Percentiles rank a stretch among this genome's conserved stretches.
Evolutionary conservation across 2,329 filamentous ascomycete species (phyloP).

Genomic region (Fusarium abutilonis): DNA sequence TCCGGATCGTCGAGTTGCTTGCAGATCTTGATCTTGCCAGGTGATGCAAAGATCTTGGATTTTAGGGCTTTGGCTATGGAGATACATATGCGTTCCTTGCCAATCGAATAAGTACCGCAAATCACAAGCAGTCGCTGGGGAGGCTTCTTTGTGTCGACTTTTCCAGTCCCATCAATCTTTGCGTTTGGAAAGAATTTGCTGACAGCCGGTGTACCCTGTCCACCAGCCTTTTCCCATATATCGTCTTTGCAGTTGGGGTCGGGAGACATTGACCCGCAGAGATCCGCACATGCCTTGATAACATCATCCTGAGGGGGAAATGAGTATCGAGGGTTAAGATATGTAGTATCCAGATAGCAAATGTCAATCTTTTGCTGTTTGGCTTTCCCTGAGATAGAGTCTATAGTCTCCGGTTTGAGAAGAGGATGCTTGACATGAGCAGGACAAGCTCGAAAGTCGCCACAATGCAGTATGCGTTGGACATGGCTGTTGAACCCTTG

Average conservation of each 20-base stretch:
- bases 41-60: conserved; percentile 88
- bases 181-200: conserved; percentile 63
- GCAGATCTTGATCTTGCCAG: conserved; percentile 85
- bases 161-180: conserved; percentile 45
- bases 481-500: conserved; percentile 67
- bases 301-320: conserved; percentile 92
- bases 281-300: conserved; percentile 84
- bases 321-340: conserved; percentile 93
- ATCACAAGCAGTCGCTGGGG: conserved; percentile 81
- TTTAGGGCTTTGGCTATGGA: conserved; percentile 87
- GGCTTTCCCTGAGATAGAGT: conserved; percentile 74
- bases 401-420: conserved; percentile 77
- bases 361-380: conserved; percentile 90
- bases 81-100: conserved; percentile 94
- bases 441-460: conserved; percentile 91
- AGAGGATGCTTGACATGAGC: conserved; percentile 85
- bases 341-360: conserved; percentile 97
- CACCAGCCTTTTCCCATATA: conserved; percentile 57
- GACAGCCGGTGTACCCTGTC: conserved; percentile 56
- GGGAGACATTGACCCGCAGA: conserved; percentile 81
- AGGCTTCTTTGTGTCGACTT: conserved; percentile 44
- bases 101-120: conserved; percentile 97
- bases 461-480: conserved; percentile 91
- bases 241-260: conserved; percentile 63
- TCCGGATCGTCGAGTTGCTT: conserved; percentile 86